Percentiles rank a stretch among this genome's conserved stretches.
These are phyloP conservation scores for Coniferiporia weirii DNA, from an alignment of 1,284 basidiomycete genomes.

Conservation along the genomic window DNA sequence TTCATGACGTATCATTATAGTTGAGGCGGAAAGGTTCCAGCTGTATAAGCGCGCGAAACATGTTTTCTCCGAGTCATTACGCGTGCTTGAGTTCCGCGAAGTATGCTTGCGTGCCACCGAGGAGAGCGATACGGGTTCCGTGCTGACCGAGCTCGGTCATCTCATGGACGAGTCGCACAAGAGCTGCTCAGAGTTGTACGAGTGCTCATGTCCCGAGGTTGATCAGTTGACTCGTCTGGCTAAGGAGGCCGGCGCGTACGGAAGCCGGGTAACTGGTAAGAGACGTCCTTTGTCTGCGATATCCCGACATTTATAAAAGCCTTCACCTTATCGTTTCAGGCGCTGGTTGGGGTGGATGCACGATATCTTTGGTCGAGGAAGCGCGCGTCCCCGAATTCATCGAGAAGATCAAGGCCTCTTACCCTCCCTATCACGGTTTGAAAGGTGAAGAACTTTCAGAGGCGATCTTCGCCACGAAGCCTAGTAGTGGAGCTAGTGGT, in stretches of 20 bases:
- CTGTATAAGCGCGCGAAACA: slow-evolving; percentile 76
- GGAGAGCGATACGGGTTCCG: slow-evolving; percentile 19
- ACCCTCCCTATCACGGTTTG: slow-evolving; percentile 58
- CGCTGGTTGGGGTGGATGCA: slow-evolving; percentile 90
- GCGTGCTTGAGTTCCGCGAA: slow-evolving; percentile 69
- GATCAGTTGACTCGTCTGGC: slow-evolving; percentile 61
- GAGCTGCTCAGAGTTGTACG: slow-evolving; percentile 62
- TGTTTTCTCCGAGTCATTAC: slow-evolving; percentile 71
- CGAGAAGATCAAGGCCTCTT: slow-evolving; percentile 49
- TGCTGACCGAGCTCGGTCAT: slow-evolving; percentile 51
- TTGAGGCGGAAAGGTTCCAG: slow-evolving; percentile 74
- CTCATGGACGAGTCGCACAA: slow-evolving; percentile 78
- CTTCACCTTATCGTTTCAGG: slow-evolving; percentile 35
- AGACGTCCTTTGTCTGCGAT: neutral
- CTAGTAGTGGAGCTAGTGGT: slow-evolving; percentile 81
- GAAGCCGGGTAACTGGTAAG: slow-evolving; percentile 69
- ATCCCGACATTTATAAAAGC: neutral
- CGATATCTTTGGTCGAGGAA: slow-evolving; percentile 76
- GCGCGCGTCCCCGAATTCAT: slow-evolving; percentile 67
- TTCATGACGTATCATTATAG: slow-evolving; percentile 35
- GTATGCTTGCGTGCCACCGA: slow-evolving; percentile 47
- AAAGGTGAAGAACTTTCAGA: slow-evolving; percentile 57
- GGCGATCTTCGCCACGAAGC: slow-evolving; percentile 81
- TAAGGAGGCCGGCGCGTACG: slow-evolving; percentile 67
- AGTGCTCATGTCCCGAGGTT: slow-evolving; percentile 78